Base-by-base conservation (phyloP, 2,329 filamentous ascomycete species). In the Colletotrichum sp. region DNA sequence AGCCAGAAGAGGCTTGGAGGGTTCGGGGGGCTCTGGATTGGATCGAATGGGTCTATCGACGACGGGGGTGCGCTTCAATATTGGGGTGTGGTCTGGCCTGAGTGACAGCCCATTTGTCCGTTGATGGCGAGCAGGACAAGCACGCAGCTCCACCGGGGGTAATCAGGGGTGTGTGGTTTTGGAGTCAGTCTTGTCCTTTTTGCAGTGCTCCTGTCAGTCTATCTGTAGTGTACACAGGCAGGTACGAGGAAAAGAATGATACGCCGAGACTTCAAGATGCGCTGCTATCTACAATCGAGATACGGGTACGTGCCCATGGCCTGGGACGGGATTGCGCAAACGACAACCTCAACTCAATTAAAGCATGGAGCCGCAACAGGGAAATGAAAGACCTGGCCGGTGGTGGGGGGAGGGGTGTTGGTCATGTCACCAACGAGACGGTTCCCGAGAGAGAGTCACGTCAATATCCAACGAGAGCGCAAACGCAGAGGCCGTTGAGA, bases 251-350 rank as follows among this genome's bases (percentile, higher is more conserved):
- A 10, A 26, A 15, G 67, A 24, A 63, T 26, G 57, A 34, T 44
- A 24, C 28, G 71, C 66, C 57, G 57, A 59, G 69, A 71, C 26
- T 55, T 26, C n/a, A 65, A 36, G 34, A 39, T 49, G 60, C n/a
- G 66, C 13, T 64, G 30, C 60, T 71, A 66, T 71, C 60, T 65
- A 28, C 44, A 39, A 16, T 52, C 26, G 28, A 34, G 49, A 59
- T 32, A 32, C 49, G 26, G 59, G 44, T 30, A 62, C 59, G 73
- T 72, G 69, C 44, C 6, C 44, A 2, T 69, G 39, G 55, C 36
- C 57, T 44, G 62, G 59, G 62, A 49, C 63, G 63, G 72, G 55
- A 75, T 75, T 72, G 72, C 72, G 69, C 69, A 75, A 72, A 72
- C 69, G 69, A 68, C 24, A 24, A 44, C 21, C 18, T n/a, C 44